Evolutionary conservation across 2,329 filamentous ascomycete genomes (phyloP), one percentile per base, ranked within the genome.

Genomic region (Xylaria sp.): DNA sequence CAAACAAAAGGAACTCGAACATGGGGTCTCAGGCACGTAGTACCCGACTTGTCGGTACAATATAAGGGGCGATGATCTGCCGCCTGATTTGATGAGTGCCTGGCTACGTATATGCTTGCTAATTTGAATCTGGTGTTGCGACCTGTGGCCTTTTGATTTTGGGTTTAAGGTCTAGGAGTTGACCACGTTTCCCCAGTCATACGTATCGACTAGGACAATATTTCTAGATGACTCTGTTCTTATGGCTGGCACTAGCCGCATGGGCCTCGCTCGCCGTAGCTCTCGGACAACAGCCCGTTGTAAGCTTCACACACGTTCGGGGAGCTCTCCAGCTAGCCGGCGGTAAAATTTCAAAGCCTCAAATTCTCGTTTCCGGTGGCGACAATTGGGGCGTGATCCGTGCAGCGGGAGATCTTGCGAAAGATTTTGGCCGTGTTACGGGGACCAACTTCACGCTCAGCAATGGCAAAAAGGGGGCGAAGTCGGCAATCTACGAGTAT

Each of bases 371-470:
- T n/a, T 86, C 87, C 10, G 74, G 78, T 23, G 81, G 86, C 64
- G 90, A 92, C 68, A 91, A 87, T 82, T 90, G 88, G 80, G 91
- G 90, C 65, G 91, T 92, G 0, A 84, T 92, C 63, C 86, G 90
- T 29, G 90, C 89, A 5, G 91, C 89, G 0, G 84, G 88, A 47
- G 91, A 93, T 77, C 83, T 93, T 10, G 89, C 90, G 0, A 75
- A 83, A 3, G 91, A 93, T 77, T 91, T 93, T 79, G 90, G 90
- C 18, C 86, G 88, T n/a, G 90, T 92, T 4, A 92, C 90, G 0
- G 90, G 90, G 9, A 84, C 80, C 29, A 91, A 91, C 77, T 86
- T 90, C 66, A 87, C 88, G 0, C 80, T 89, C 3, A 85, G 85
- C 73, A 87, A 87, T 35, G 84, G 84, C 13, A 75, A 80, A 65